A percentile compares a stretch with the other conserved stretches of the same genome.
phyloP scores from a whole-genome alignment of 495 filamentous ascomycete genomes.

The Tuber calosporum region DNA sequence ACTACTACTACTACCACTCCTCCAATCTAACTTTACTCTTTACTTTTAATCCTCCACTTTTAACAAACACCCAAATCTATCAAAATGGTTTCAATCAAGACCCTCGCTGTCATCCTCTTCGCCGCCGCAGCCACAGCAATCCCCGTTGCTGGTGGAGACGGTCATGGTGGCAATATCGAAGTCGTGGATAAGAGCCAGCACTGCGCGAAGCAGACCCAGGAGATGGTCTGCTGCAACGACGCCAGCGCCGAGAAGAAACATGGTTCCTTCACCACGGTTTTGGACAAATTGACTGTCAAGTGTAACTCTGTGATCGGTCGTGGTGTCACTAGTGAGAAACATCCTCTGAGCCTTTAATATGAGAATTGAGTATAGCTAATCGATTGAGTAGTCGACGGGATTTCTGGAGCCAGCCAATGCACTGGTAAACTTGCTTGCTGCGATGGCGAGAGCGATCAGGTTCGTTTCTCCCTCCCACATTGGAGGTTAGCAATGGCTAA shows the following conservation, averaged over 20 bases:
- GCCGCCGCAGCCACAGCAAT: neutral
- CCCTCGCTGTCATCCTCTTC: neutral
- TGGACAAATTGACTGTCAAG: neutral
- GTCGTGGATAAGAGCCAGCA: neutral
- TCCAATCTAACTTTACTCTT: no score
- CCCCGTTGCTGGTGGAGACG: neutral
- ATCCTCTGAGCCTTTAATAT: neutral
- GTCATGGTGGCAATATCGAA: neutral
- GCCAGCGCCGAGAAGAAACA: neutral
- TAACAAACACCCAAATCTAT: neutral
- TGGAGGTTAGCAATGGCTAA: neutral
- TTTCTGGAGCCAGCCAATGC: neutral
- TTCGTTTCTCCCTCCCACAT: neutral
- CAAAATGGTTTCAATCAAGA: neutral
- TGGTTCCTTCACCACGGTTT: neutral
- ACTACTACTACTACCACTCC: no score
- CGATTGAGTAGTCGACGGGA: neutral
- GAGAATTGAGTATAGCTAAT: neutral
- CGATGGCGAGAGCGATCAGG: neutral
- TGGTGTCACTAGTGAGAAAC: neutral
- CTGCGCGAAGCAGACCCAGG: neutral
- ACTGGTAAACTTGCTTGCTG: neutral
- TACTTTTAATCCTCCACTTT: neutral
- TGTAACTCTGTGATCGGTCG: neutral
- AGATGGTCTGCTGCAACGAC: neutral